Base-by-base conservation (phyloP, 2,329 filamentous ascomycete species). In the Karstenula rhodostoma region DNA sequence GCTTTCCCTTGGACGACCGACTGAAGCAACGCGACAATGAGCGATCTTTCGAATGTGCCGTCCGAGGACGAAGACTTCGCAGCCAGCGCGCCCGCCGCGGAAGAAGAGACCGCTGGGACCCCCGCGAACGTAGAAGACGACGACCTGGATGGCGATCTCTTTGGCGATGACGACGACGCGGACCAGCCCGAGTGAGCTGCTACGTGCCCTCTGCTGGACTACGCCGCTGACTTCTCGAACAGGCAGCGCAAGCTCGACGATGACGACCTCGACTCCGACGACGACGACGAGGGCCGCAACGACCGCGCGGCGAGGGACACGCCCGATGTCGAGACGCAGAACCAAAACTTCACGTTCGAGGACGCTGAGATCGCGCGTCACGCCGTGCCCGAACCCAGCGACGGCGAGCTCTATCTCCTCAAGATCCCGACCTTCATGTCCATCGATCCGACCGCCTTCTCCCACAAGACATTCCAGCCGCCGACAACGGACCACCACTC, bases 371-470 rank as follows among this genome's bases (percentile, higher is more conserved):
- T 93, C 49, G 88, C 86, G 69, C 85, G 91, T 48, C 91, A 94
- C 74, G 84, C 87, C 53, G 81, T 89, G 15, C 91, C 91, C 15
- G 89, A 90, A 71, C 85, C 90, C 40, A 88, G 85, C 65, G 89
- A 93, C 72, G 88, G 88, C 71, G 86, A 87, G 75, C 90, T 93
- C 80, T 89, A 90, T 76, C 83, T 90, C 5, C 78, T 93, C 69
- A 89, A 88, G 66, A 84, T 94, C 1, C 91, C 91, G 32, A 84
- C 86, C 23, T 94, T 94, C 78, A 80, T 94, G 69, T 86, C 86
- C 54, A 84, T 93, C 64, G 83, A 90, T 44, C 89, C 91, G 19
- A 84, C 86, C 61, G 83, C 87, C 62, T 94, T 90, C 81, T 83
- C 88, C 55, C 80, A 87, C 43, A 85, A 87, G 48, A 87, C 83